Evolutionary conservation across 2,329 filamentous ascomycete species (phyloP), one percentile per base, ranked within the genome.

Genomic region (Neoscytalidium dimidiatum): DNA sequence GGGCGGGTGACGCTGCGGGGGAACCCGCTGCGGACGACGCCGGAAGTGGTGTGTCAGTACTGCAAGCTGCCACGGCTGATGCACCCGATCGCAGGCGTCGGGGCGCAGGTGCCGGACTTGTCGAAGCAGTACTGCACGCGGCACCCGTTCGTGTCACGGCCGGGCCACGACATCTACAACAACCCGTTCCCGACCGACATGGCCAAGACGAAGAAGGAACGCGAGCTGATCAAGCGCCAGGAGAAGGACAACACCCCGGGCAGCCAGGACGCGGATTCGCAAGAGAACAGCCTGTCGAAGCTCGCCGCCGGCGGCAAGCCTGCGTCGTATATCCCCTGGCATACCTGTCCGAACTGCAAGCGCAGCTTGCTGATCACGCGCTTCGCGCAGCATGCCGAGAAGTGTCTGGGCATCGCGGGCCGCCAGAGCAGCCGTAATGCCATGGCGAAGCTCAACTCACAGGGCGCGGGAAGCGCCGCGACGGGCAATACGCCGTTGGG

Each of bases 151-250:
- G 90, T 92, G 67, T 87, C 91, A 69, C 89, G 91, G 74, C 83
- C 87, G 2, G 90, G 90, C 66, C 90, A 88, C 78, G 91, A 94
- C 76, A 92, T 94, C 68, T 93, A 93, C 77, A 91, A 90, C 58
- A 92, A 93, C 77, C 91, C 90, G 29, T 94, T 91, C 85, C 88
- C 91, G 14, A 88, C 88, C 19, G 89, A 90, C 23, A 85, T 90
- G 66, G 90, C 90, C 66, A 91, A 91, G 82, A 92, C 90, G 70
- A 84, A 79, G 84, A 92, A 91, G 83, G 90, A 89, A 75, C 88
- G 88, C 80, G 86, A 88, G 75, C 72, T 79, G 61, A 74, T 78
- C 64, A 75, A 79, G 72, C 77, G 77, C 69, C 73, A 73, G 23
- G 77, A 80, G 60, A 79, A 80, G 66, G 79, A 79, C 68, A 78